Evolutionary conservation across 805 yeast genomes (phyloP), one percentile per base, ranked within the genome.

Genomic region (Pichia californica): DNA sequence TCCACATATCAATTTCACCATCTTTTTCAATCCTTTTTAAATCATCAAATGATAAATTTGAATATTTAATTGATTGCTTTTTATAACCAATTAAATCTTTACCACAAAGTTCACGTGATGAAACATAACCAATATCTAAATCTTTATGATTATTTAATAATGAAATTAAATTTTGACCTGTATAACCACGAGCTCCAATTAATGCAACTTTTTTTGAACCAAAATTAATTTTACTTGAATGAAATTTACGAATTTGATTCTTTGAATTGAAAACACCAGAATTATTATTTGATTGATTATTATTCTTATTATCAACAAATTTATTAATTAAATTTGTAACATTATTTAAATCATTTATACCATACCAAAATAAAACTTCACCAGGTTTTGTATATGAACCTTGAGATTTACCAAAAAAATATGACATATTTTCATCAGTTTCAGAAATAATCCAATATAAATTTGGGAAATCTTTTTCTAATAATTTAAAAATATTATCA

Each of bases 101-200:
- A 40, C 99, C 99, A 47, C 76, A 74, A 49, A 93, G 74, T 64
- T 93, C 98, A 65, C 99, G 86, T 20, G 98, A 91, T 2, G 98
- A 91, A 42, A 93, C 98, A 60, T 93, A 95, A 7, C 91, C 75
- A 42, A 93, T 67, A 58, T 91, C 97, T 52, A 93, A 71, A 62
- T 77, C 77, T 36, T 95, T 95, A 67, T 93, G 99, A 39, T 73
- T 68, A 65, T 93, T 86, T 51, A 93, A 84, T 70, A 93, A 72
- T 30, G 83, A 76, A 51, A 93, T 88, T 62, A 93, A 74, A 57
- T 91, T 91, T 68, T 86, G 95, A 29, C 99, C 99, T 16, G 97
- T 91, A 68, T 76, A 88, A 26, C 99, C 99, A 68, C 99, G 83
- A 33, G 99, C 99, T 54, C 99, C 99, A 60, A 93, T 91, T 55